Conservation (phyloP, 371 early-diverging fungal species). For the Neoconidiobolus thromboides region DNA sequence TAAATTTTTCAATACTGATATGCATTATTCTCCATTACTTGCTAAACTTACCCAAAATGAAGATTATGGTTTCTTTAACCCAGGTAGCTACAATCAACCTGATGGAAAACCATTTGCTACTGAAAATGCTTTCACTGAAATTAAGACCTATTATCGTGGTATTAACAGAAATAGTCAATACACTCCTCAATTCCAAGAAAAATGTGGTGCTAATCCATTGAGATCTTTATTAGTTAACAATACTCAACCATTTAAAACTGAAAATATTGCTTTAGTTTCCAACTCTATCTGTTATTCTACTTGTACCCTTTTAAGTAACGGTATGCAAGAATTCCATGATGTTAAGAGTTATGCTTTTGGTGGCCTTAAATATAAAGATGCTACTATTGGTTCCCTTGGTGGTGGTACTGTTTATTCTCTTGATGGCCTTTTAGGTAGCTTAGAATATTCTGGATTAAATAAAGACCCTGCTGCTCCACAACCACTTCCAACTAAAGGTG, state of each 20-base stretch:
- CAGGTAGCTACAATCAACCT: background rate
- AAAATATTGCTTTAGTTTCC: background rate
- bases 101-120: background rate
- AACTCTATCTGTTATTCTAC: slow-evolving; percentile 1
- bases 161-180: background rate
- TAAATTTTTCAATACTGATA: background rate
- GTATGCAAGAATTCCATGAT: background rate
- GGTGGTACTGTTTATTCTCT: background rate
- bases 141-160: background rate
- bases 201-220: background rate
- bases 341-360: too few relatives aligned
- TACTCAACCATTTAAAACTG: background rate
- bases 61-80: background rate
- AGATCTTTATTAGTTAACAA: background rate
- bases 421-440: background rate
- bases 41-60: background rate
- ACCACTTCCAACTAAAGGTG: background rate
- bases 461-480: background rate
- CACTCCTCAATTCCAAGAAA: background rate
- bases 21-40: background rate
- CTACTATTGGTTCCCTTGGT: background rate
- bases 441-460: background rate
- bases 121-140: background rate
- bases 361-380: background rate
- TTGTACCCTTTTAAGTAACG: slow-evolving; percentile 1